Conservation (phyloP, 306 rosid genomes). For the Vigna nakashimae region DNA sequence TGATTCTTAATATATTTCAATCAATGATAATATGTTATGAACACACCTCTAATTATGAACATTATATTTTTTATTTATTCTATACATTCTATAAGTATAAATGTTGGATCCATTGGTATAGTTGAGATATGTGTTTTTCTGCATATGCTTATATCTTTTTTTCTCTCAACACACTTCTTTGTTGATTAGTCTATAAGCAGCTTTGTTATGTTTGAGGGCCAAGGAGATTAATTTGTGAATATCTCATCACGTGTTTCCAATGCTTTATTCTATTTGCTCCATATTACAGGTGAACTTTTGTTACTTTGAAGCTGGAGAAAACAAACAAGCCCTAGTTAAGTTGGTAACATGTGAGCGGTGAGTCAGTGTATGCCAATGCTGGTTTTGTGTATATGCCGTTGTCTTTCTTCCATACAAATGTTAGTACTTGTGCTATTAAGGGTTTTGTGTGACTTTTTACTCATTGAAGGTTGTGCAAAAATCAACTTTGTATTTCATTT, state of each 20-base stretch:
- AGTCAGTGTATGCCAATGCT: constrained; percentile 42
- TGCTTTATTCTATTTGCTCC: constrained; percentile 29
- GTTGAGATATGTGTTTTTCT: constrained; percentile 11
- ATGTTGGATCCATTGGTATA: neutral
- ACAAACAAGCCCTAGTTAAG: constrained; percentile 94
- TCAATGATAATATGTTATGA: neutral
- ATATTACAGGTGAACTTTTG: constrained; percentile 81
- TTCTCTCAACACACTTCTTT: neutral
- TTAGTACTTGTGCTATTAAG: neutral
- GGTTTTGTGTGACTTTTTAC: neutral
- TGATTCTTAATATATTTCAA: neutral
- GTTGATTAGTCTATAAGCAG: constrained; percentile 4
- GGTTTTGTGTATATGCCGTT: constrained; percentile 13
- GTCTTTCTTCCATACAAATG: constrained; percentile 12
- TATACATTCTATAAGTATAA: neutral
- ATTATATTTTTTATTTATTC: neutral
- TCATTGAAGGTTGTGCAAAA: constrained; percentile 11
- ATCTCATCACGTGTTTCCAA: constrained; percentile 23
- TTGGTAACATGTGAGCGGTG: constrained; percentile 90
- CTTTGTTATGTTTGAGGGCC: constrained; percentile 23
- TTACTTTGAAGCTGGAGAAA: constrained; percentile 92
- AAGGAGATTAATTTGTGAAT: constrained; percentile 7
- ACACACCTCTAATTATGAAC: neutral
- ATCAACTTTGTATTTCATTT: neutral
- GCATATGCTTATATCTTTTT: neutral